A percentile compares a stretch with the other conserved stretches of the same genome.
phyloP scores from a whole-genome alignment of 75 land plant species.

The Pinus albicaulis region DNA sequence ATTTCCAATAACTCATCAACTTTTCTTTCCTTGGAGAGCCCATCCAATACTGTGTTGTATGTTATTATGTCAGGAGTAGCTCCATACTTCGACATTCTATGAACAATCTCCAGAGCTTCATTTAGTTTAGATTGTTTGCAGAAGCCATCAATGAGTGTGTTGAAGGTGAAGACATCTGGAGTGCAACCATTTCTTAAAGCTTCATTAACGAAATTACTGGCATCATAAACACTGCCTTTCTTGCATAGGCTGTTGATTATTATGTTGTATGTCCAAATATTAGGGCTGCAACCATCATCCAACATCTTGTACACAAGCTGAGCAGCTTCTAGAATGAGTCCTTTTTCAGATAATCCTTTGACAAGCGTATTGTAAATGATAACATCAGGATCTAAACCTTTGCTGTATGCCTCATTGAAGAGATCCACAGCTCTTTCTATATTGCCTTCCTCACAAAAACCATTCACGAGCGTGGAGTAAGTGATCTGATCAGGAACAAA shows the following conservation, averaged over 20 bases:
- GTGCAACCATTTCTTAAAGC: constrained; percentile 42
- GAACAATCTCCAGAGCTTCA: constrained; percentile 48
- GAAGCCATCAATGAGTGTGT: constrained; percentile 64
- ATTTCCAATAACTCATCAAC: constrained; percentile 38
- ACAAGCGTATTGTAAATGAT: constrained; percentile 50
- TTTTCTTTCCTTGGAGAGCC: constrained; percentile 63
- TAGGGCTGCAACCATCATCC: constrained; percentile 49
- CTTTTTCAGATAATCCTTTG: constrained; percentile 55
- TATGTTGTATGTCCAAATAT: constrained; percentile 66
- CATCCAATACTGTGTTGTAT: constrained; percentile 65
- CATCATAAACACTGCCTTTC: constrained; percentile 51
- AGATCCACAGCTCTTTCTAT: constrained; percentile 50
- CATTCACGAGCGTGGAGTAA: constrained; percentile 64
- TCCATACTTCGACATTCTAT: constrained; percentile 54
- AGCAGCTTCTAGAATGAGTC: constrained; percentile 47
- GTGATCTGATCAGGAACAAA: constrained; percentile 63
- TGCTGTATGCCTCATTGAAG: constrained; percentile 36
- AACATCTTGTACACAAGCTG: constrained; percentile 62
- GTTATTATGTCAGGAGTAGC: constrained; percentile 62
- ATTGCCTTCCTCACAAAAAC: constrained; percentile 60
- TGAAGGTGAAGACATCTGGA: constrained; percentile 68
- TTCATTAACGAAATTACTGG: constrained; percentile 42
- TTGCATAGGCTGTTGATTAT: constrained; percentile 67
- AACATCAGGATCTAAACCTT: constrained; percentile 43
- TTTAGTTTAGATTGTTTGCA: constrained; percentile 48